A percentile compares a stretch with the other conserved stretches of the same genome.
Evolutionary conservation across 768 basidiomycete species (phyloP).

Genomic region (Mycena crocata): DNA sequence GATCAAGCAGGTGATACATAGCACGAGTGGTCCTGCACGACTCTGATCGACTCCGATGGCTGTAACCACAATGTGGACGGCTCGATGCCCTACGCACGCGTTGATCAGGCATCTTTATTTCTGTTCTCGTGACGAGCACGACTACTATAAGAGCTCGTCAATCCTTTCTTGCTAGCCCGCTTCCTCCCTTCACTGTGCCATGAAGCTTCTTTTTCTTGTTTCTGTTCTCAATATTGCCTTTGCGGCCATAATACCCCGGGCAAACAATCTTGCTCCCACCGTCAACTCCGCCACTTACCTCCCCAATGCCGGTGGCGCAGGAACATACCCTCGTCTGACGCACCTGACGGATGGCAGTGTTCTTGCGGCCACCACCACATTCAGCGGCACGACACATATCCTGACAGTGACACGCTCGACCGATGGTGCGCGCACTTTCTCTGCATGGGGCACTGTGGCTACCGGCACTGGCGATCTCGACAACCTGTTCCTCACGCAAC

Average conservation of each 20-base stretch:
- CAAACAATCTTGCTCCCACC: constrained; percentile 24
- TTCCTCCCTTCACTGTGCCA: too few relatives aligned
- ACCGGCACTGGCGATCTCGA: constrained; percentile 29
- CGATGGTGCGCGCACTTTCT: constrained; percentile 25
- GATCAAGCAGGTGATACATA: too few relatives aligned
- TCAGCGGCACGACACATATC: constrained; percentile 9
- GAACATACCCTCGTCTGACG: constrained; percentile 33
- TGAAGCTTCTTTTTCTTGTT: constrained; percentile 18
- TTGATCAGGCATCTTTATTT: too few relatives aligned
- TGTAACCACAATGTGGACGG: too few relatives aligned
- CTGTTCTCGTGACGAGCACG: too few relatives aligned
- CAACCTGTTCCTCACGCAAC: constrained; percentile 22
- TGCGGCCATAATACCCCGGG: constrained; percentile 7
- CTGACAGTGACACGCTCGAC: constrained; percentile 31
- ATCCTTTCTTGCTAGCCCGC: too few relatives aligned
- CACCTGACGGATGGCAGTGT: constrained; percentile 30
- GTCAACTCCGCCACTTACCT: constrained; percentile 14
- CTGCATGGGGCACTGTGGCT: constrained; percentile 18
- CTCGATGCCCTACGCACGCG: too few relatives aligned
- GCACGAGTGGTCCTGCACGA: too few relatives aligned
- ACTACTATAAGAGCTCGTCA: too few relatives aligned
- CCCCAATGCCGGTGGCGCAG: constrained; percentile 5
- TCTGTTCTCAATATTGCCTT: background rate
- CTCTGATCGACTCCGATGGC: too few relatives aligned
- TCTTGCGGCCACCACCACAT: constrained; percentile 21